Conservation (phyloP, 805 yeast genomes). For the Metschnikowia shivogae region DNA sequence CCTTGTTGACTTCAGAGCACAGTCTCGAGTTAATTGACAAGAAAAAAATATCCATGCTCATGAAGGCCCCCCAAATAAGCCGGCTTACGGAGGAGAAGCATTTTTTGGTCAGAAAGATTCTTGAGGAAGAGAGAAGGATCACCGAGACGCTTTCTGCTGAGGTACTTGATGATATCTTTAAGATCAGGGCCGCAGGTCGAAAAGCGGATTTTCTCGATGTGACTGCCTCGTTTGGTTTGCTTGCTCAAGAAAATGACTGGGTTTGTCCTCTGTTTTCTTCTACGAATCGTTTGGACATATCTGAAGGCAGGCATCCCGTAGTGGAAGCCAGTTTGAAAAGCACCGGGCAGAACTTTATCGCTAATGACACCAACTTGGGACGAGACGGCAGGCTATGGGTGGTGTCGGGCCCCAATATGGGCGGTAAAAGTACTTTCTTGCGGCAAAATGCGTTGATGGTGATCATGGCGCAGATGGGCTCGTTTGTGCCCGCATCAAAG, state of each 20-base stretch:
- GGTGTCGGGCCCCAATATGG: conserved; percentile 43
- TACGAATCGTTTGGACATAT: conserved; percentile 35
- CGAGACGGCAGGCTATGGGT: conserved; percentile 17
- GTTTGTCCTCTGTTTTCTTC: conserved; percentile 61
- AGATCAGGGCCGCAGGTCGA: conserved; percentile 48
- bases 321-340: conserved; percentile 51
- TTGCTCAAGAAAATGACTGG: conserved; percentile 66
- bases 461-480: conserved; percentile 50
- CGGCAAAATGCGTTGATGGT: conserved; percentile 47
- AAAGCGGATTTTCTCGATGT: conserved; percentile 68
- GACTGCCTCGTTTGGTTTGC: conserved; percentile 62
- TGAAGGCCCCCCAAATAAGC: conserved; percentile 50
- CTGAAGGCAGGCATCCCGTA: conserved; percentile 75
- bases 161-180: conserved; percentile 42
- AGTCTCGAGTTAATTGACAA: conserved; percentile 21
- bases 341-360: conserved; percentile 46
- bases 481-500: conserved; percentile 47
- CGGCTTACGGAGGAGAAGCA: conserved; percentile 49
- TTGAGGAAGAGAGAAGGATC: conserved; percentile 50
- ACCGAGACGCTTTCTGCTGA: conserved; percentile 45
- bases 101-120: conserved; percentile 43
- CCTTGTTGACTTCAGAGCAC: not conserved
- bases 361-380: conserved; percentile 34
- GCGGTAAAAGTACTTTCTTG: conserved; percentile 51
- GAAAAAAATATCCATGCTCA: conserved; percentile 42